phyloP scores from a whole-genome alignment of 306 rosid species.

The Castanea mollissima region DNA sequence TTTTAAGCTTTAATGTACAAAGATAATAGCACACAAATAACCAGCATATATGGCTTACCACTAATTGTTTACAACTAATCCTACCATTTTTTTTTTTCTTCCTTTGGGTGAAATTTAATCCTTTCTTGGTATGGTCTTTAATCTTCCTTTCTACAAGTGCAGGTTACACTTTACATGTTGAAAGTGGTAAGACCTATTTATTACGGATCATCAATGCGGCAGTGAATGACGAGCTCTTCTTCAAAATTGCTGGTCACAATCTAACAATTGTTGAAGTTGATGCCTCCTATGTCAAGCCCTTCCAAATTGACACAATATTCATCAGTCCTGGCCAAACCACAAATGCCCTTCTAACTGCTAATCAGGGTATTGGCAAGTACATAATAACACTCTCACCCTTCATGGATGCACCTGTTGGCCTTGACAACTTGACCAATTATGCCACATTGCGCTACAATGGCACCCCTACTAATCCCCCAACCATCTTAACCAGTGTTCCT shows the following conservation, averaged over 20 bases:
- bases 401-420: slow-evolving; percentile 69
- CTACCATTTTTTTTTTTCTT: no score
- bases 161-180: slow-evolving; percentile 68
- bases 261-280: slow-evolving; percentile 71
- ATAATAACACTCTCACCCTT: slow-evolving; percentile 58
- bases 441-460: slow-evolving; percentile 59
- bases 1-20: no score
- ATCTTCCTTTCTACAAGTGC: slow-evolving; percentile 11
- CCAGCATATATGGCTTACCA: no score
- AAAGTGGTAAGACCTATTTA: slow-evolving; percentile 65
- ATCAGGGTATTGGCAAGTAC: slow-evolving; percentile 55
- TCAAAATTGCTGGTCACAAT: slow-evolving; percentile 58
- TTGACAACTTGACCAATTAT: slow-evolving; percentile 55
- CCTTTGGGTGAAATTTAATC: not conserved
- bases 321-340: slow-evolving; percentile 85
- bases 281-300: slow-evolving; percentile 70
- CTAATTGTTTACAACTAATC: no score
- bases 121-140: not conserved
- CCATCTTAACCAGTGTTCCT: slow-evolving; percentile 44
- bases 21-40: no score
- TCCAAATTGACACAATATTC: slow-evolving; percentile 57
- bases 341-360: slow-evolving; percentile 49
- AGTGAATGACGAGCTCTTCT: slow-evolving; percentile 73
- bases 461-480: slow-evolving; percentile 34
- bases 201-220: slow-evolving; percentile 75